Conservation (phyloP, 805 yeast species). For the Wickerhamiella spandovensis region DNA sequence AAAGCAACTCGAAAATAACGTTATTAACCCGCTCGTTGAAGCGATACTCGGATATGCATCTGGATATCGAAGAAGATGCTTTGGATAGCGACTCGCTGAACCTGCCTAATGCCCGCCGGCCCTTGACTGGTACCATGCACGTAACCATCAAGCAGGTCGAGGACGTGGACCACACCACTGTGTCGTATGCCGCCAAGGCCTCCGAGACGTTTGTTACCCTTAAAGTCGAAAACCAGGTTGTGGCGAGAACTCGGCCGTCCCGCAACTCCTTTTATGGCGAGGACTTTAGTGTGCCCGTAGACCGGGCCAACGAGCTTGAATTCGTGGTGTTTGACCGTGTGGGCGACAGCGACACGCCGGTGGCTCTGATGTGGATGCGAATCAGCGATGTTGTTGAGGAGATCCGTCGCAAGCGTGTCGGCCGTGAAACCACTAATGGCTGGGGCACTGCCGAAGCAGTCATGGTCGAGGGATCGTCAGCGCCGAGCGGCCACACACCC, state of each 20-base stretch:
- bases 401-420: conserved; percentile 75
- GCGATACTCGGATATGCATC: conserved; percentile 80
- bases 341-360: conserved; percentile 54
- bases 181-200: conserved; percentile 56
- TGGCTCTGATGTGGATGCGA: conserved; percentile 84
- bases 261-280: conserved; percentile 68
- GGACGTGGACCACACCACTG: conserved; percentile 83
- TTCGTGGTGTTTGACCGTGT: conserved; percentile 73
- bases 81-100: conserved; percentile 22
- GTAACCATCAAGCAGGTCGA: conserved; percentile 64
- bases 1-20: conserved; percentile 74
- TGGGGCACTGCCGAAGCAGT: conserved; percentile 66
- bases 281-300: conserved; percentile 65
- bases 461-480: conserved; percentile 12
- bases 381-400: conserved; percentile 90
- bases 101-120: conserved; percentile 63
- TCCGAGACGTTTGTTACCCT: conserved; percentile 69
- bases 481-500: no score
- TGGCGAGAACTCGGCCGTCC: conserved; percentile 52
- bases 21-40: conserved; percentile 71
- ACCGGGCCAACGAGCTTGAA: conserved; percentile 85
- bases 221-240: conserved; percentile 82
- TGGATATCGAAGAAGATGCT: conserved; percentile 21
- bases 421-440: conserved; percentile 38
- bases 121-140: conserved; percentile 66